Conservation (phyloP, 345 rosid genomes). For the Fremontodendron californicum region DNA sequence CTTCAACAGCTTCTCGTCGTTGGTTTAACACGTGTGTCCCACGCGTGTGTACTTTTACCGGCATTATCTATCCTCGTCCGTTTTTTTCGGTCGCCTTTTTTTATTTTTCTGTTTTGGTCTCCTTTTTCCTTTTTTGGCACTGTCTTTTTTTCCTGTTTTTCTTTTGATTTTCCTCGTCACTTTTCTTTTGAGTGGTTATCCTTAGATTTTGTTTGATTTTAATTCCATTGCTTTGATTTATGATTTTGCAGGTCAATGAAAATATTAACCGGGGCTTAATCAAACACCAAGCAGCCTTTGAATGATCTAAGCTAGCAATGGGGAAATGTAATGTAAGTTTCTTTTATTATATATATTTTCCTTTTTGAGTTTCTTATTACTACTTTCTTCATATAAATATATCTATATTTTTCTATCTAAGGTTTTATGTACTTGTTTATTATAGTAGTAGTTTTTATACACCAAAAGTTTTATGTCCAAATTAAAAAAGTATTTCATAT, state of each 20-base stretch:
- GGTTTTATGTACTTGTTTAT: background rate
- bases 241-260: slow-evolving; percentile 21
- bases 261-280: background rate
- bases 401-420: background rate
- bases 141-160: background rate
- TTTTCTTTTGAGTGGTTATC: background rate
- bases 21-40: background rate
- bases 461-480: background rate
- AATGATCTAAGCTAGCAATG: background rate
- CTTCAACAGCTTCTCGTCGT: background rate
- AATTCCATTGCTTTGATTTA: background rate
- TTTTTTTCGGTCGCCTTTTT: too few species aligned
- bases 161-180: background rate
- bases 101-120: background rate
- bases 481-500: background rate
- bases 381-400: background rate
- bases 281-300: background rate
- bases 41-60: background rate
- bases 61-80: background rate
- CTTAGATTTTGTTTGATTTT: background rate
- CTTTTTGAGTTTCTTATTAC: background rate
- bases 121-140: background rate
- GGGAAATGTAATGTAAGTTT: background rate
- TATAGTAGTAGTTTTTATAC: background rate
- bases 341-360: background rate